These are phyloP conservation scores for Chlamydomonas incerta DNA, from an alignment of 139 green algal species.

Conservation along the genomic window DNA sequence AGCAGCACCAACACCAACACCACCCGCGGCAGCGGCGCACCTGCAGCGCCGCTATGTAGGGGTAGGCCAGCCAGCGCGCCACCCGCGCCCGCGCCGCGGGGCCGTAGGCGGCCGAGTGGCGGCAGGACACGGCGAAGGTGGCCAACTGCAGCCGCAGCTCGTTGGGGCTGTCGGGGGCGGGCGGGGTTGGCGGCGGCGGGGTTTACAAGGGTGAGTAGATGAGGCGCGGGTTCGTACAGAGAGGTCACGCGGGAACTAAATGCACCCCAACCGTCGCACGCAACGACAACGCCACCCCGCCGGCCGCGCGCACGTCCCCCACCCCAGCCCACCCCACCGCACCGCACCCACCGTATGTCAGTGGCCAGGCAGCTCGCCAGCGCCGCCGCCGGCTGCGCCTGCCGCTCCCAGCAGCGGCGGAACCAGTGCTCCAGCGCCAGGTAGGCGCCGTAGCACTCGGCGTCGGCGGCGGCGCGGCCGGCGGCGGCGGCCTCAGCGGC, in stretches of 20 bases:
- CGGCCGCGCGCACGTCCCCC: no score
- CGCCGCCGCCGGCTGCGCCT: constrained; percentile 12
- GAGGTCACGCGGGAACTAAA: no score
- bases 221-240: no score
- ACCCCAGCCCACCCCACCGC: not conserved
- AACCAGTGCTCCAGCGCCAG: constrained; percentile 33
- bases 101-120: constrained; percentile 21
- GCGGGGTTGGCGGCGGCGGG: not conserved
- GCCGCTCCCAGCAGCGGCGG: constrained; percentile 31
- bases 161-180: constrained; percentile 33
- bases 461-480: not conserved
- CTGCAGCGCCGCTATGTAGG: constrained; percentile 3
- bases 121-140: constrained; percentile 35
- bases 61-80: constrained; percentile 47
- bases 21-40: no score
- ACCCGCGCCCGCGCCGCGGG: constrained; percentile 36
- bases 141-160: constrained; percentile 49
- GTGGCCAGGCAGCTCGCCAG: not conserved
- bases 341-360: constrained; percentile 10
- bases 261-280: no score
- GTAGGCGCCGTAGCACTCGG: constrained; percentile 22
- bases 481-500: no score
- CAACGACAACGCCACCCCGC: no score
- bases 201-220: not conserved
- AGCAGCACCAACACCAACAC: no score